Base-by-base conservation (phyloP, 495 filamentous ascomycete species). In the Lophiotrema nucula region DNA sequence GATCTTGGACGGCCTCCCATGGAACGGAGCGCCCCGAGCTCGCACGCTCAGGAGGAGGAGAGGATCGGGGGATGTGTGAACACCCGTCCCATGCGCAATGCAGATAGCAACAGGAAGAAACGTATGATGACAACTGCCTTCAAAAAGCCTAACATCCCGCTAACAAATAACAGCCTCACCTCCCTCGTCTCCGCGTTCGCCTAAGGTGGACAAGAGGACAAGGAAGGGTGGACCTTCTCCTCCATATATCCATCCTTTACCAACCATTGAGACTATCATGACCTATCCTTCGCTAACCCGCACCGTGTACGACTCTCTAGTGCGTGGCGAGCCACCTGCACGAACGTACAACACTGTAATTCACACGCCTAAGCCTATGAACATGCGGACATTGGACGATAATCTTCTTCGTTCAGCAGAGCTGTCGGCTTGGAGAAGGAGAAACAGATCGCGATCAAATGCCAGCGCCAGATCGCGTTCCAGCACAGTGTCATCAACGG, bases 261-360 rank as follows among this genome's bases (percentile, higher is more conserved):
- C 61, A 12, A 65, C 61, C 1, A 60, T 65, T 18, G 61, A 65
- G 27, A 65, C 61, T 4, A 23, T 60, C 31, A 52, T 65, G 47
- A 45, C 61, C 13, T 60, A 65, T 23, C 42, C 55, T 26, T 37
- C 55, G 3, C 16, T 65, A 2, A 15, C 56, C 8, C 61, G 43
- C 6, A 24, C 42, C 2, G 21, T 53, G 13, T 65, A 65, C 49
- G 27, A 60, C 26, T 49, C 48, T 26, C 48, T 65, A n/a, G 50
- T 56, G 11, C 10, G 43, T 13, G 61, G 56, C 56, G 45, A 59
- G 18, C 49, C 47, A 11, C 48, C 48, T 1, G 47, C 49, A n/a
- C 28, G 38, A 21, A 33, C 8, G 1, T 61, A 61, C 48, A 47
- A 47, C 4, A 56, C 58, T 18, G 44, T 61, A 11, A 56, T 56